A percentile compares a stretch with the other conserved stretches of the same genome.
Conservation (phyloP, 129 eudicot genomes). For the Gnaphalium uliginosum region DNA sequence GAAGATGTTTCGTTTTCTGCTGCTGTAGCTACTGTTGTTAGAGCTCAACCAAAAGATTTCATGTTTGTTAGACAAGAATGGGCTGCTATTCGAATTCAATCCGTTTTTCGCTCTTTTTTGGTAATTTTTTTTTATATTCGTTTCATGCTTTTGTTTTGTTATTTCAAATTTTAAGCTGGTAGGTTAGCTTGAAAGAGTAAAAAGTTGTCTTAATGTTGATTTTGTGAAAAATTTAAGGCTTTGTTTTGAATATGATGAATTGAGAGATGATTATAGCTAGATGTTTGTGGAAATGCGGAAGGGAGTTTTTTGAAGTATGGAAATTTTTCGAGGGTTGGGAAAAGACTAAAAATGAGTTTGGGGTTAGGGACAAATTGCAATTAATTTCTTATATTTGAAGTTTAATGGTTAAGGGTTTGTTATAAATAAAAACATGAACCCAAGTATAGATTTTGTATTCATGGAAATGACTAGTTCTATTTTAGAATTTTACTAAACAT, state of each 20-base stretch:
- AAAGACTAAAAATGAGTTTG: too few species aligned
- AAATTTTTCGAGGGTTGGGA: background rate
- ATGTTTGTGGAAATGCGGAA: slow-evolving; percentile 5
- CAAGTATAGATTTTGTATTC: background rate
- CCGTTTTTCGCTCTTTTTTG: slow-evolving; percentile 81
- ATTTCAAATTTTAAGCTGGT: background rate
- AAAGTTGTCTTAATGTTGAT: background rate
- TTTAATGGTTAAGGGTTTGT: background rate
- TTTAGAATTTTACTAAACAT: background rate
- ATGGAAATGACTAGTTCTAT: background rate
- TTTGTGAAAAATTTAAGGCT: background rate
- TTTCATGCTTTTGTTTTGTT: background rate
- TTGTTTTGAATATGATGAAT: background rate
- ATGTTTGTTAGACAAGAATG: slow-evolving; percentile 67
- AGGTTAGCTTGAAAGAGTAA: background rate
- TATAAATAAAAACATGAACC: background rate
- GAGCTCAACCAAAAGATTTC: slow-evolving; percentile 81
- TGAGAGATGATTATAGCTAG: background rate
- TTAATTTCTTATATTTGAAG: background rate
- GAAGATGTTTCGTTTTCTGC: slow-evolving; percentile 60
- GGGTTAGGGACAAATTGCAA: background rate
- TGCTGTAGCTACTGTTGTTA: slow-evolving; percentile 72
- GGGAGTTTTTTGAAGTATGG: too few species aligned
- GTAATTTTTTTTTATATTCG: slow-evolving; percentile 31
- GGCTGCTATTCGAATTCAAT: slow-evolving; percentile 92